Evolutionary conservation across 306 rosid genomes (phyloP).

Genomic region (Pterocarpus santalinus): DNA sequence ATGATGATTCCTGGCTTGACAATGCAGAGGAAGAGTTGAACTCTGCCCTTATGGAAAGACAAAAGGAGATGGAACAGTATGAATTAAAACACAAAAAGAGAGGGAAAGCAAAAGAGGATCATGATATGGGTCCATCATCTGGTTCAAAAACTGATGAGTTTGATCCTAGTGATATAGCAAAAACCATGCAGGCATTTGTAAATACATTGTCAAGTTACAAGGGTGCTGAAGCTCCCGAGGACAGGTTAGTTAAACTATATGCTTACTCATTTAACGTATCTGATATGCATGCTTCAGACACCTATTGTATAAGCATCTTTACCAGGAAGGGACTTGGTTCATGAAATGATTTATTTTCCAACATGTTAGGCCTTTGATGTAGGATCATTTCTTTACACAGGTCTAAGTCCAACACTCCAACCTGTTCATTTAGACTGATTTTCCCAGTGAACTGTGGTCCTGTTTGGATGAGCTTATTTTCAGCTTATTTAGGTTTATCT

Average conservation of each 20-base stretch:
- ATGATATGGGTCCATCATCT: slow-evolving; percentile 55
- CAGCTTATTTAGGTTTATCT: slow-evolving; percentile 9
- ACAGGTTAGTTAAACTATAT: slow-evolving; percentile 63
- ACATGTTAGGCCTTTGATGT: slow-evolving; percentile 23
- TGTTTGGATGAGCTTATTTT: slow-evolving; percentile 13
- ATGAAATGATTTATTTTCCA: slow-evolving; percentile 31
- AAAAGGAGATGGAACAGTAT: slow-evolving; percentile 84
- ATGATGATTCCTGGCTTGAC: slow-evolving; percentile 90
- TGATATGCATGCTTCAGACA: slow-evolving; percentile 14
- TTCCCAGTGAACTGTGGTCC: slow-evolving; percentile 16
- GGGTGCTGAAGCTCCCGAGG: slow-evolving; percentile 90
- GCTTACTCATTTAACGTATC: slow-evolving; percentile 18
- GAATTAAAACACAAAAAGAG: slow-evolving; percentile 70
- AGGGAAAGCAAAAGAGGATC: slow-evolving; percentile 66
- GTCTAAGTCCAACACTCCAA: slow-evolving; percentile 28
- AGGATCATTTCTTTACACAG: slow-evolving; percentile 24
- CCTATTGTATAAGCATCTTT: slow-evolving; percentile 14
- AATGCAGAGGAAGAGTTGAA: slow-evolving; percentile 86
- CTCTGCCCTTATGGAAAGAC: slow-evolving; percentile 84
- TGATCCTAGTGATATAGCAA: slow-evolving; percentile 77
- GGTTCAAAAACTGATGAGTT: slow-evolving; percentile 62
- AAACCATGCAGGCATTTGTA: slow-evolving; percentile 87
- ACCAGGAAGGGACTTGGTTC: slow-evolving; percentile 1
- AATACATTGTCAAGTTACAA: slow-evolving; percentile 80
- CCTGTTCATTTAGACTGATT: slow-evolving; percentile 19